These are phyloP conservation scores for Eucalyptus albens DNA, from an alignment of 345 rosid genomes.

Conservation along the genomic window DNA sequence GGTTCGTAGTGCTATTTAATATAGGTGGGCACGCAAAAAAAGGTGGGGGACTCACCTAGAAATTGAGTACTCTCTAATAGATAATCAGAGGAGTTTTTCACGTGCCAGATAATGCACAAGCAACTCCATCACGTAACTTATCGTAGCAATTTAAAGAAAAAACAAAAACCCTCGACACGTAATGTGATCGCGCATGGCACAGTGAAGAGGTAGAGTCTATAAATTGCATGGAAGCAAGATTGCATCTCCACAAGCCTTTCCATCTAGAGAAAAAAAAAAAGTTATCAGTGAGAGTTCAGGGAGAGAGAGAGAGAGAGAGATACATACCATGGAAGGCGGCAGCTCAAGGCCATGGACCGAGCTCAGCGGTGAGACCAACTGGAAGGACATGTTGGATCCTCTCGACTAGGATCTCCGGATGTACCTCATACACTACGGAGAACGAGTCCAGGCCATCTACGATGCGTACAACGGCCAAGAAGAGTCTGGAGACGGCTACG, in stretches of 20 bases:
- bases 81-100: too few relatives aligned
- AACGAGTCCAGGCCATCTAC: too few relatives aligned
- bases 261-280: not conserved
- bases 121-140: not conserved
- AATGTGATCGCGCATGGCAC: not conserved
- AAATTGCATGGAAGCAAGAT: not conserved
- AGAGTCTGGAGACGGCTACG: too few relatives aligned
- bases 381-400: slow-evolving; percentile 3
- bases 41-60: not conserved
- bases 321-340: slow-evolving; percentile 1
- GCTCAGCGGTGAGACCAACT: too few relatives aligned
- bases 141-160: too few relatives aligned
- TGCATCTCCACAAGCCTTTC: not conserved
- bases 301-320: not conserved
- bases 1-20: not conserved
- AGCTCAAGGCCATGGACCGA: too few relatives aligned
- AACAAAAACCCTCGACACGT: not conserved
- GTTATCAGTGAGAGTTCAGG: too few relatives aligned
- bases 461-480: too few relatives aligned
- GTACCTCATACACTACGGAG: too few relatives aligned
- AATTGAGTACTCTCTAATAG: not conserved
- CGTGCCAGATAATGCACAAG: too few relatives aligned
- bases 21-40: not conserved
- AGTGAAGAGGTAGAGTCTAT: not conserved
- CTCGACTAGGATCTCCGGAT: too few relatives aligned